Conservation (phyloP, 2,329 filamentous ascomycete genomes). For the Aspergillus sp. region DNA sequence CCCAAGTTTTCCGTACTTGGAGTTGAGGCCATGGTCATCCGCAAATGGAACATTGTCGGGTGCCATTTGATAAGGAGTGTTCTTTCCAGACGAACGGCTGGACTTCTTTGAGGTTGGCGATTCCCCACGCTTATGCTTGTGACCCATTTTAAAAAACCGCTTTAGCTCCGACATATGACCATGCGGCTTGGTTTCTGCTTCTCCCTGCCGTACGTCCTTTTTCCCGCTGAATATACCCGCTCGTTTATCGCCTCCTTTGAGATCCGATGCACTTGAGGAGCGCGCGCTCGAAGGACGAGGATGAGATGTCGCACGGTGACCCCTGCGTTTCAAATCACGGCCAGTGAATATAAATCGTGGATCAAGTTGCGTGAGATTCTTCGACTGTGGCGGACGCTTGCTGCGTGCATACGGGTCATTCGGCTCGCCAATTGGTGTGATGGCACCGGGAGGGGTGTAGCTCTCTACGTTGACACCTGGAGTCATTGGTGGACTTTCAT, state of each 20-base stretch:
- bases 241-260: constrained; percentile 50
- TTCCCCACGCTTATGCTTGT: constrained; percentile 63
- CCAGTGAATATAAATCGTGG: constrained; percentile 80
- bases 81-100: constrained; percentile 53
- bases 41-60: constrained; percentile 72
- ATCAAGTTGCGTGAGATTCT: constrained; percentile 68
- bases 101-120: constrained; percentile 64
- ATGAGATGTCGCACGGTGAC: constrained; percentile 55
- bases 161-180: constrained; percentile 94
- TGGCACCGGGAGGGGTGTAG: constrained; percentile 65
- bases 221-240: constrained; percentile 56
- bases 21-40: constrained; percentile 85
- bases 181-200: constrained; percentile 50
- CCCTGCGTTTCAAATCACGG: constrained; percentile 66
- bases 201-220: constrained; percentile 53
- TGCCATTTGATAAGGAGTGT: constrained; percentile 54
- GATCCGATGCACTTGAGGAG: constrained; percentile 45
- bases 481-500: constrained; percentile 63
- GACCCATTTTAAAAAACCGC: constrained; percentile 83
- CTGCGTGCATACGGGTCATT: constrained; percentile 87
- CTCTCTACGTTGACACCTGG: constrained; percentile 45
- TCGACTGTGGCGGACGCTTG: constrained; percentile 69
- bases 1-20: constrained; percentile 94
- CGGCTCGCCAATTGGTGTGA: constrained; percentile 74
- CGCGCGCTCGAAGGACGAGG: constrained; percentile 44